Evolutionary conservation across 2,329 filamentous ascomycete genomes (phyloP).

Genomic region (Penicillium sp.): DNA sequence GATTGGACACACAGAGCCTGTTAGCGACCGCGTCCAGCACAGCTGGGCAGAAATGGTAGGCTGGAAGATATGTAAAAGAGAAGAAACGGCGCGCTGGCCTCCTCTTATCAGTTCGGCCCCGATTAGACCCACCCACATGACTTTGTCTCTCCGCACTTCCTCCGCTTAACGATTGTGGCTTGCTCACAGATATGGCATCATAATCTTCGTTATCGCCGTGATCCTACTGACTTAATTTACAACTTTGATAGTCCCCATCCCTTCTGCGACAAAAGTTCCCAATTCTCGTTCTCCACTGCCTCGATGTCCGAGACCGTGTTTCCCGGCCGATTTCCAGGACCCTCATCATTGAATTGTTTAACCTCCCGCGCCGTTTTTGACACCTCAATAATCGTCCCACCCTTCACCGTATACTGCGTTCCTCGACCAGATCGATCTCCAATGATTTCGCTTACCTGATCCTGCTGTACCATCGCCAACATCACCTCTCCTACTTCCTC

Average conservation of each 20-base stretch:
- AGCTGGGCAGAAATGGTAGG: conserved; percentile 9
- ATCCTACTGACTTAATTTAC: conserved; percentile 7
- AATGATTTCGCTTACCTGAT: conserved; percentile 39
- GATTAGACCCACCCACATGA: conserved; percentile 13
- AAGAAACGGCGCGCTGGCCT: conserved; percentile 15
- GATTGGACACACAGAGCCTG: neutral
- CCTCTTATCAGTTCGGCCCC: conserved; percentile 14
- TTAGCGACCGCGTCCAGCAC: conserved; percentile 19
- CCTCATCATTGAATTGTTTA: conserved; percentile 53
- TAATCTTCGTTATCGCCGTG: conserved; percentile 1
- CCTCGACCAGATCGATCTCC: conserved; percentile 33
- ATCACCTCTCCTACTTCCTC: conserved; percentile 62
- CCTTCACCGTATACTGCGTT: conserved; percentile 39
- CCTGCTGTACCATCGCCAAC: conserved; percentile 55
- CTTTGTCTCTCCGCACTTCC: conserved; percentile 9
- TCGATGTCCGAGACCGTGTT: conserved; percentile 46
- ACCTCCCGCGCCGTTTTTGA: conserved; percentile 55
- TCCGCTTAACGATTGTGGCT: neutral
- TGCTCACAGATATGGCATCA: conserved; percentile 3
- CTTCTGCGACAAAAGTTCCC: conserved; percentile 46
- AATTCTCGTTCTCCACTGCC: conserved; percentile 51
- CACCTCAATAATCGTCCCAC: conserved; percentile 58
- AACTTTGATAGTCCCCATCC: conserved; percentile 50
- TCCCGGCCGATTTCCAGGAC: conserved; percentile 49
- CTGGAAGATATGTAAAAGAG: conserved; percentile 5